phyloP scores from a whole-genome alignment of 1,284 basidiomycete genomes.

The Apiotrichum gracile region DNA sequence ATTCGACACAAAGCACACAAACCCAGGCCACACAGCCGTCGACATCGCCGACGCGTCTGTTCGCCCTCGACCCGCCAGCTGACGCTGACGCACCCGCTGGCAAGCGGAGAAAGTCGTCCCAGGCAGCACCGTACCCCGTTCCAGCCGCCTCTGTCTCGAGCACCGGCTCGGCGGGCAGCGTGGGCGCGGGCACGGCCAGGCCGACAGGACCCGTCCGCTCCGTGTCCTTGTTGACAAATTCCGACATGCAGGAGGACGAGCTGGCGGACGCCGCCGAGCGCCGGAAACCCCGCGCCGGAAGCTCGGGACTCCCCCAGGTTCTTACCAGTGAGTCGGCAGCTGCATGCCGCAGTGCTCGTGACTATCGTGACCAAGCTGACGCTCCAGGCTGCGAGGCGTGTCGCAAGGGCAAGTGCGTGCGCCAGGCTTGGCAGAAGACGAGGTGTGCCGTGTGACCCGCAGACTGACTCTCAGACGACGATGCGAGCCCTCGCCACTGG shows the following conservation, averaged over 20 bases:
- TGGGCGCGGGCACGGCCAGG: neutral
- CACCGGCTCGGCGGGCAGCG: neutral
- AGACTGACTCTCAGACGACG: conserved; percentile 37
- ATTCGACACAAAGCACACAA: too few species aligned
- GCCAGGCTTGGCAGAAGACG: conserved; percentile 32
- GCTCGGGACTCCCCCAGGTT: neutral
- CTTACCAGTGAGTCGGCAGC: conserved; percentile 4
- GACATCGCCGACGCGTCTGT: neutral
- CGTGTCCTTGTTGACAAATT: neutral
- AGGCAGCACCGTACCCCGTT: neutral
- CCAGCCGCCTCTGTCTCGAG: neutral
- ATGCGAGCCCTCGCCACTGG: conserved; percentile 40
- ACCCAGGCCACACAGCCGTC: too few species aligned
- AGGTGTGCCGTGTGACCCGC: conserved; percentile 18
- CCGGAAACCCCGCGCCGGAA: neutral
- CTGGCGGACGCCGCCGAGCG: neutral
- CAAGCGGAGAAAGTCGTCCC: neutral
- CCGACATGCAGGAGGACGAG: neutral
- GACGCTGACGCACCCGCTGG: neutral
- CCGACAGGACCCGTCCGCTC: neutral
- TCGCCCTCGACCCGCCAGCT: neutral
- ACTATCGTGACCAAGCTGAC: neutral
- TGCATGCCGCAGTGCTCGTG: neutral
- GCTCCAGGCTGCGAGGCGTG: conserved; percentile 31
- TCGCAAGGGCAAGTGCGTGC: conserved; percentile 31